A percentile compares a stretch with the other conserved stretches of the same genome.
Conservation (phyloP, 2,329 filamentous ascomycete genomes). For the Bipolaris cookei region DNA sequence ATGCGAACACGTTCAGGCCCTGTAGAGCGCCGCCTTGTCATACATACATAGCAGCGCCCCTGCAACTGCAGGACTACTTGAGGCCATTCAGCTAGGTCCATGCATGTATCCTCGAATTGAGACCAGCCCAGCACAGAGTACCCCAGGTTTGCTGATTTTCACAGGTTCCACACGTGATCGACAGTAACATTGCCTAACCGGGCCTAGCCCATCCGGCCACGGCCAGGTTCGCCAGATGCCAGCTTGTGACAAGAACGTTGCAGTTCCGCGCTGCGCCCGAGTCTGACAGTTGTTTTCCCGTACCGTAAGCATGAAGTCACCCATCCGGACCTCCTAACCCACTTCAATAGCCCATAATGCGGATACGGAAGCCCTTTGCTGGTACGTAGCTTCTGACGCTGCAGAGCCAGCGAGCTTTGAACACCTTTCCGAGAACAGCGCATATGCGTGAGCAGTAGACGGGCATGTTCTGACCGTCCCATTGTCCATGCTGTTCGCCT, state of each 20-base stretch:
- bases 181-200: background rate
- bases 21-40: background rate
- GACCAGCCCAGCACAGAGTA: constrained; percentile 8
- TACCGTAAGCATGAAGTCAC: constrained; percentile 1
- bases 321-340: constrained; percentile 1
- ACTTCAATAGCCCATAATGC: constrained; percentile 5
- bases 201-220: constrained; percentile 2
- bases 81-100: background rate
- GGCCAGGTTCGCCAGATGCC: constrained; percentile 16
- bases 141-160: constrained; percentile 18
- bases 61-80: background rate
- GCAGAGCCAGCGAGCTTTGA: background rate
- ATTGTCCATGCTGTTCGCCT: background rate
- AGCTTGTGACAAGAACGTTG: constrained; percentile 14
- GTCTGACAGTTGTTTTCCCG: constrained; percentile 4
- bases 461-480: background rate
- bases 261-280: constrained; percentile 7
- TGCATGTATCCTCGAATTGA: constrained; percentile 3
- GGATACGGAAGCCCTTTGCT: constrained; percentile 20
- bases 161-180: constrained; percentile 22
- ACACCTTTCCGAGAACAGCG: background rate
- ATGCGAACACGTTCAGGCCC: background rate
- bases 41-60: background rate
- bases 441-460: background rate
- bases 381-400: constrained; percentile 12